Percentiles rank a stretch among this genome's conserved stretches.
Conservation (phyloP, 306 rosid genomes). For the Gillenia trifoliata region DNA sequence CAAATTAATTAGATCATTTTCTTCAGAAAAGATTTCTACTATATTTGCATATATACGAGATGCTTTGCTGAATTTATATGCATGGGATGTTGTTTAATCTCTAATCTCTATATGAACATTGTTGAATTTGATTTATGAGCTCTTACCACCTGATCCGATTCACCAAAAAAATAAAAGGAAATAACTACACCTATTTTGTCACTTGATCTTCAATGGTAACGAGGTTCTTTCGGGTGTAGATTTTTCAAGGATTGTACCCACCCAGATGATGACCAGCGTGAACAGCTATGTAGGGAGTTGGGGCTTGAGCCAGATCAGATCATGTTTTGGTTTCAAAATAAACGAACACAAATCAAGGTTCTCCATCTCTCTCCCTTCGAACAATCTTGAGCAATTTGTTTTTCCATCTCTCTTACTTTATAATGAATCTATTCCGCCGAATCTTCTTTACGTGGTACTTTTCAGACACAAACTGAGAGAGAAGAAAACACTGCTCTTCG, state of each 20-base stretch:
- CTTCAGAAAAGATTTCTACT: background rate
- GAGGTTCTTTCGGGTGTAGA: conserved; percentile 29
- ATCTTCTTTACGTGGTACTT: background rate
- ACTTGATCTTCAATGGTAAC: background rate
- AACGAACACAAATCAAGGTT: conserved; percentile 69
- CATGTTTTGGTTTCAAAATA: conserved; percentile 67
- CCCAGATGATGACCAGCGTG: conserved; percentile 43
- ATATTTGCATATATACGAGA: background rate
- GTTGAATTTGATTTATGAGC: background rate
- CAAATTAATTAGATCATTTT: background rate
- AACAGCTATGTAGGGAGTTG: conserved; percentile 31
- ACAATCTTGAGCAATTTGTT: background rate
- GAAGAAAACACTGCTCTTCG: conserved; percentile 45
- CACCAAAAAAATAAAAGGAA: too few relatives aligned
- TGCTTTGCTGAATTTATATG: background rate
- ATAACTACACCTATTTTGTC: background rate
- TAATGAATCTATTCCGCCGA: background rate
- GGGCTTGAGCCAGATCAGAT: conserved; percentile 46
- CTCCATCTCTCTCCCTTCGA: background rate
- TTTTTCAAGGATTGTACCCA: conserved; percentile 40
- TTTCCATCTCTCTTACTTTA: background rate
- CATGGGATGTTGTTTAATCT: background rate
- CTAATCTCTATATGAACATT: background rate
- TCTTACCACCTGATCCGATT: background rate
- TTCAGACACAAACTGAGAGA: conserved; percentile 47